Evolutionary conservation across 257 asterid genomes (phyloP).

Genomic region (Salvia rosmarinus): DNA sequence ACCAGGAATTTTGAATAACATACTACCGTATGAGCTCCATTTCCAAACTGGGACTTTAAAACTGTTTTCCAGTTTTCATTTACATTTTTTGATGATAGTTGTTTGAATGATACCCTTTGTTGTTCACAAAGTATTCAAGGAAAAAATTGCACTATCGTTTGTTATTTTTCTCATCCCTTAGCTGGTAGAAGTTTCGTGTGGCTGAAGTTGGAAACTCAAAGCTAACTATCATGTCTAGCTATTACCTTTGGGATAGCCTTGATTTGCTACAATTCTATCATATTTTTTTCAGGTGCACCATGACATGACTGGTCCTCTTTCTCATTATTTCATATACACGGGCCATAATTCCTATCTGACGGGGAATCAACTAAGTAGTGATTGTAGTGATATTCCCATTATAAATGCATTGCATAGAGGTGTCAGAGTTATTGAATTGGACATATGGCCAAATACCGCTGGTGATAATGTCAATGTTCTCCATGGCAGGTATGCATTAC

Average conservation of each 20-base stretch:
- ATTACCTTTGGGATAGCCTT: background rate
- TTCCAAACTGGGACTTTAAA: background rate
- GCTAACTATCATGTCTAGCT: slow-evolving; percentile 5
- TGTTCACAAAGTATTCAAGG: background rate
- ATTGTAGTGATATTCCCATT: slow-evolving; percentile 69
- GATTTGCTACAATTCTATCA: background rate
- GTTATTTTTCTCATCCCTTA: background rate
- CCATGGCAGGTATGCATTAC: slow-evolving; percentile 59
- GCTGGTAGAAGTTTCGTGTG: background rate
- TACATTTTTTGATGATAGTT: background rate
- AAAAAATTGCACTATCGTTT: background rate
- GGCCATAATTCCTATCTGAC: slow-evolving; percentile 72
- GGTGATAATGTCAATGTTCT: slow-evolving; percentile 58
- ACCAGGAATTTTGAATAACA: background rate
- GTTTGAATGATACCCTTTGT: background rate
- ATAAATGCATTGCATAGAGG: slow-evolving; percentile 58
- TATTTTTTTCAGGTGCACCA: slow-evolving; percentile 67
- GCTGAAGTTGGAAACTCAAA: background rate
- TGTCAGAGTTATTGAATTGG: slow-evolving; percentile 68
- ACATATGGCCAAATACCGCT: slow-evolving; percentile 70
- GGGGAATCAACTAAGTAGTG: slow-evolving; percentile 72
- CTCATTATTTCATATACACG: slow-evolving; percentile 71
- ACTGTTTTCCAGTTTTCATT: background rate
- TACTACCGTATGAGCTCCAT: background rate
- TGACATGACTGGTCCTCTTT: slow-evolving; percentile 66